Base-by-base conservation (phyloP, 129 eudicot species). In the Saussurea involucrata region DNA sequence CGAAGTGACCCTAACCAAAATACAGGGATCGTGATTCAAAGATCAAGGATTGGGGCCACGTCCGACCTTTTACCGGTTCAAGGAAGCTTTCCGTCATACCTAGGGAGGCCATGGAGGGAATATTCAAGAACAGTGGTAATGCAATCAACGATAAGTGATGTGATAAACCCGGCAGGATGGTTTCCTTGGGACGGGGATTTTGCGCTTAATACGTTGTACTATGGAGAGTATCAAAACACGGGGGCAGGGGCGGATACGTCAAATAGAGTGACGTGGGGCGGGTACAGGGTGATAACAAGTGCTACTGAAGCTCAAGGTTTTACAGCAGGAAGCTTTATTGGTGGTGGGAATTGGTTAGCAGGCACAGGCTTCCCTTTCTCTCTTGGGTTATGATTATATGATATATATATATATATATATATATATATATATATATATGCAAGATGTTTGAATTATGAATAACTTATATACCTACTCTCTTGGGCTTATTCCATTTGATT, bases 51-150 rank as follows among this genome's bases (percentile, higher is more conserved):
- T 2, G 95, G 92, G 0, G 97, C 95, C 28, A 90, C 95, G 0
- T 83, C 89, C 0, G 98, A 93, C 29, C 72, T 93, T 1, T 24
- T 18, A 34, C 81, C 95, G 0, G 97, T 87, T 4, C 92, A 84
- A 61, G 60, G 76, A 6, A 78, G 78, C 11, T 88, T 90, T 63
- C 88, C 90, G 1, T 83, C 98, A 3, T 93, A 77, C 12, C 85
- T 93, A 0, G 98, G 98, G 0, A 61, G 98, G 74, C 98, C 98
- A 9, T 93, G 98, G 97, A 88, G 81, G 73, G 81, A 82, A 21
- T 91, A 87, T 34, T 90, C 97, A 0, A 90, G 97, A 72, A 93
- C 97, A 0, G 96, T 93, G 63, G 66, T 90, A 1, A 89, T 93
- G 91, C 93, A 91, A 34, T 79, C 88, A 0, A 21, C 86, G 1